Evolutionary conservation across 2,329 filamentous ascomycete species (phyloP).

Genomic region (Cercospora nicotianae): DNA sequence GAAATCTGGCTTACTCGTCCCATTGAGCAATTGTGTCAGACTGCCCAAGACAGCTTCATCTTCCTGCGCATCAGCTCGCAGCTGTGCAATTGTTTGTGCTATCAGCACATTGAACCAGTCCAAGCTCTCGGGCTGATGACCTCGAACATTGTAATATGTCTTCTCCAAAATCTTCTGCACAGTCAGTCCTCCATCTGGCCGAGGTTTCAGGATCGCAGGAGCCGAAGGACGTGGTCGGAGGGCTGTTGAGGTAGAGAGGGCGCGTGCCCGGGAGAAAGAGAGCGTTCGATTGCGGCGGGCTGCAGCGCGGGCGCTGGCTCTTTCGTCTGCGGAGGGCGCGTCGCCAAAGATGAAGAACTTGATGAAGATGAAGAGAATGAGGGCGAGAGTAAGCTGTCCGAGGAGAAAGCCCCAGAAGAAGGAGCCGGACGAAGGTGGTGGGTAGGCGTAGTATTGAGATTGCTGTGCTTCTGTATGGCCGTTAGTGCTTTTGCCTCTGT

Average conservation of each 20-base stretch:
- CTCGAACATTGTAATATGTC: conserved; percentile 95
- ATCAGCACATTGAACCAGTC: conserved; percentile 99
- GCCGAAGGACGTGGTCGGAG: conserved; percentile 37
- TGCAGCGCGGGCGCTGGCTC: conserved; percentile 71
- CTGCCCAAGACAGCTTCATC: conserved; percentile 87
- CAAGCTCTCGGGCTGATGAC: conserved; percentile 91
- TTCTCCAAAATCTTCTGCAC: conserved; percentile 94
- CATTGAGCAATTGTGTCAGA: conserved; percentile 81
- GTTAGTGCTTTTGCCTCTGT: conserved; percentile 1
- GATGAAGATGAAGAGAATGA: conserved; percentile 92
- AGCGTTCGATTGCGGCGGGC: conserved; percentile 72
- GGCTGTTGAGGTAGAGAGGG: conserved; percentile 31
- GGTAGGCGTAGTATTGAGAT: conserved; percentile 22
- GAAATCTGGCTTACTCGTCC: conserved; percentile 80
- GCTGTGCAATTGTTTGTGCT: conserved; percentile 93
- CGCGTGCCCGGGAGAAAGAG: conserved; percentile 59
- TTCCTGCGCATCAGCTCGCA: conserved; percentile 86
- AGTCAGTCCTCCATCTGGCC: conserved; percentile 57
- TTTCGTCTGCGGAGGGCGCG: conserved; percentile 77
- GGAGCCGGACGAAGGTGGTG: conserved; percentile 48
- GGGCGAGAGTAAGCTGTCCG: conserved; percentile 87
- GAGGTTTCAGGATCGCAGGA: conserved; percentile 33
- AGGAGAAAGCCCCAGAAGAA: conserved; percentile 93
- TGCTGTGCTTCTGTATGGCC: conserved; percentile 25
- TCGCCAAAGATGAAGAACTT: conserved; percentile 99